Evolutionary conservation across 768 basidiomycete genomes (phyloP).

Genomic region (Russula dissimulans): DNA sequence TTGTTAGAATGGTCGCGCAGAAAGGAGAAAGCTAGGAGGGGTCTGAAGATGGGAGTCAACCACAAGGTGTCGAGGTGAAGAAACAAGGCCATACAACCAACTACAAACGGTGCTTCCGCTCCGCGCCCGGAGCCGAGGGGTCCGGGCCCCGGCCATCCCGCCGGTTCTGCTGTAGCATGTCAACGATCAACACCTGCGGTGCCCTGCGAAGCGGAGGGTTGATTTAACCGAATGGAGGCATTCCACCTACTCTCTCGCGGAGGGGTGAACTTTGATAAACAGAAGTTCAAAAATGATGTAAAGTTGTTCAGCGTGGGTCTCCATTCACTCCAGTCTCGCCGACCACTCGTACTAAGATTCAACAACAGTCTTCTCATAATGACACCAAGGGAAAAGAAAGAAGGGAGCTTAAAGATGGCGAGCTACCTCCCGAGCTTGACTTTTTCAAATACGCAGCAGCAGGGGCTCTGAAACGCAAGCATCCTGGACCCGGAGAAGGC

Average conservation of each 20-base stretch:
- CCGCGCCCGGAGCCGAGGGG: not conserved
- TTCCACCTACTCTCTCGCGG: constrained; percentile 88
- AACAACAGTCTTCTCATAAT: constrained; percentile 24
- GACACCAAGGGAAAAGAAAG: constrained; percentile 22
- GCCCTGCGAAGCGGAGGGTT: not conserved
- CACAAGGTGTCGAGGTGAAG: constrained; percentile 4
- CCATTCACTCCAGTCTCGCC: not conserved
- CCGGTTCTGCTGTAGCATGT: not conserved
- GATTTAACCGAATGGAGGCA: constrained; percentile 51
- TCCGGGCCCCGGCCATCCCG: not conserved
- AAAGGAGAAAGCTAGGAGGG: constrained; percentile 26
- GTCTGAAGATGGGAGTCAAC: constrained; percentile 20
- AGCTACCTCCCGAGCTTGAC: constrained; percentile 72
- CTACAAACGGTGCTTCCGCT: not conserved
- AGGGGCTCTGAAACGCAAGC: constrained; percentile 45
- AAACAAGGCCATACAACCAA: constrained; percentile 16
- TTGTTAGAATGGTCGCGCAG: constrained; percentile 24
- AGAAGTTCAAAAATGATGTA: constrained; percentile 58
- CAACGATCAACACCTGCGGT: not conserved
- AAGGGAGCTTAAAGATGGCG: constrained; percentile 29
- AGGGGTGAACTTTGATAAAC: constrained; percentile 74
- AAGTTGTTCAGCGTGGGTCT: constrained; percentile 53
- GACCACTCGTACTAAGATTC: not conserved
- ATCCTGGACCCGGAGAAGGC: constrained; percentile 2
- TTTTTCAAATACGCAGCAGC: constrained; percentile 84